Base-by-base conservation (phyloP, 2,329 filamentous ascomycete genomes). In the Penicillium crustosum region DNA sequence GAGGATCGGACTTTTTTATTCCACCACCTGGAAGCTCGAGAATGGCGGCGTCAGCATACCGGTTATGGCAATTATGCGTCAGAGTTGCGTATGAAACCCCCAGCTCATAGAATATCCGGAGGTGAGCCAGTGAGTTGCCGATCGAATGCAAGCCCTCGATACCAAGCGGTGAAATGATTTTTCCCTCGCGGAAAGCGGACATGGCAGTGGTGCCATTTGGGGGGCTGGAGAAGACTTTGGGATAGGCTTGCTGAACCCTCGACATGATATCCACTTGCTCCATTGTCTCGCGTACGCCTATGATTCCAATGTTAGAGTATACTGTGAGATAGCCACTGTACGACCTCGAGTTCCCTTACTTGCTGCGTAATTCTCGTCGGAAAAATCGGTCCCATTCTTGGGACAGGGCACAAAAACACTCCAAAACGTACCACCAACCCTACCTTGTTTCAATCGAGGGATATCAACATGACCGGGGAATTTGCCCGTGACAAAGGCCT, bases 131-230 rank as follows among this genome's bases (percentile, higher is more conserved):
- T 6, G 75, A 90, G 76, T 97, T 96, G 58, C 91, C 93, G 66
- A 97, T 95, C 68, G 96, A 93, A 71, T 97, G 93, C 8, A 97
- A 83, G 4, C 93, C 93, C 77, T 96, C 92, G 52, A 95, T 86
- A 3, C 88, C 90, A 4, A 93, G 77, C 0, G 90, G 89, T 1
- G 89, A 93, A 68, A 94, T 89, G 49, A 95, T 79, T 66, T 84
- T 84, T 62, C 83, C 82, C 27, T 80, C 66, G 23, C 73, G 77
- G 72, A 90, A 90, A 27, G 86, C 85, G 2, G 80, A 71, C 38
- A 87, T 70, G 4, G 89, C 90, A 31, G 83, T 82, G 48, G 79
- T 80, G 64, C 85, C 85, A 67, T 87, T 83, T 0, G 83, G 74
- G 0, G 77, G 75, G 0, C 83, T 78, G 0, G 83, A 82, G 1